A percentile compares a stretch with the other conserved stretches of the same genome.
Conservation (phyloP, 495 filamentous ascomycete genomes). For the Parachaetomium inaequale region DNA sequence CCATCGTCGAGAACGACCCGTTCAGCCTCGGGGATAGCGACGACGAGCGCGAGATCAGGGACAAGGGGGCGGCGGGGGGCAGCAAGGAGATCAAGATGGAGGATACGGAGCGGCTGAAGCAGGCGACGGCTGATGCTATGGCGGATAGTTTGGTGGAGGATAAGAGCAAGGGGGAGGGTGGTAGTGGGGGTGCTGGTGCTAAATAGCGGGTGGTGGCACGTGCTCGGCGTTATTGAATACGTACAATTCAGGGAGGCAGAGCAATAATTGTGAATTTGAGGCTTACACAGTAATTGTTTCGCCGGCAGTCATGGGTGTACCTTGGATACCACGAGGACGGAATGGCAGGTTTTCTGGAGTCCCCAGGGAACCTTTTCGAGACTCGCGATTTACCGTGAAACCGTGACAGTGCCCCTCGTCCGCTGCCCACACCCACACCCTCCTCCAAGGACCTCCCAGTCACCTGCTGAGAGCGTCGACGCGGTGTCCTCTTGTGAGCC, state of each 20-base stretch:
- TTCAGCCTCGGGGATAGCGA: constrained; percentile 96
- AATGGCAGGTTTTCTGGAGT: too few species aligned
- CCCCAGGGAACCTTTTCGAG: too few species aligned
- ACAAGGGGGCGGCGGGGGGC: constrained; percentile 21
- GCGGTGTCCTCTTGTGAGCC: not conserved
- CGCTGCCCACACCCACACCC: too few species aligned
- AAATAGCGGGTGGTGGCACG: constrained; percentile 1
- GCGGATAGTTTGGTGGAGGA: constrained; percentile 47
- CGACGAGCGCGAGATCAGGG: constrained; percentile 71
- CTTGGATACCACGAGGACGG: too few species aligned
- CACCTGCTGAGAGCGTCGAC: not conserved
- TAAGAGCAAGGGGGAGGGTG: constrained; percentile 11
- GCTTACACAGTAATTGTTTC: too few species aligned
- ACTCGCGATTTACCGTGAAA: too few species aligned
- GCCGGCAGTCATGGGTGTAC: too few species aligned
- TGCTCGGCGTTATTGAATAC: not conserved
- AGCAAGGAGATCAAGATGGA: constrained; percentile 54
- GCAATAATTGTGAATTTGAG: too few species aligned
- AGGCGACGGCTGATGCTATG: constrained; percentile 65
- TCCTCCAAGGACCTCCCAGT: not conserved
- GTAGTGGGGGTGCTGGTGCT: constrained; percentile 12
- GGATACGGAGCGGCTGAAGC: constrained; percentile 66
- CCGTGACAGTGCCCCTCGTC: too few species aligned
- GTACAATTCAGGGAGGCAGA: too few species aligned
- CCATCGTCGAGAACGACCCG: constrained; percentile 86